Evolutionary conservation across 73 alveolate species (phyloP), one percentile per base, ranked within the genome.

Genomic region (Paramecium caudatum): DNA sequence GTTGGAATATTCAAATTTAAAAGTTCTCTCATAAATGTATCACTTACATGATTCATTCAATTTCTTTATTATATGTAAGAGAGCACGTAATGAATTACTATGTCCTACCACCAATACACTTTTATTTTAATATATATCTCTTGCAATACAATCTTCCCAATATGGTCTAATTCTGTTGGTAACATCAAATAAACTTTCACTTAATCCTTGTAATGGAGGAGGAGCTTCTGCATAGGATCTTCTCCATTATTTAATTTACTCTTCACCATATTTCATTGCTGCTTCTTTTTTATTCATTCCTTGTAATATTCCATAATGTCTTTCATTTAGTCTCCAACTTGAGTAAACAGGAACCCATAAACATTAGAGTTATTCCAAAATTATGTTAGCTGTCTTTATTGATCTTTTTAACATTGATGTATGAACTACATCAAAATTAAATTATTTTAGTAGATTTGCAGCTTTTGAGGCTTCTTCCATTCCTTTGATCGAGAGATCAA

Each of bases 141-240:
- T 55, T 21, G 80, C 80, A 5, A 55, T 55, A 12, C 80, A 23
- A 55, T 55, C 80, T 10, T 55, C 80, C 80, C 80, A 55, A 21
- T 55, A 55, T 0, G 80, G 23, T 23, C 46, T 55, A 5, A 27
- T 10, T 0, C 6, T 55, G 41, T 10, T 55, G 3, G 21, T 23
- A 5, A 23, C 46, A 55, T 55, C 37, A 9, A 10, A 4, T 1
- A 55, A 8, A 4, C 46, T 7, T 21, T 55, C 80, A 55, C 80
- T 23, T 2, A 9, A 27, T 4, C 36, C 37, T 27, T 19, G n/a
- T 0, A 21, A 43, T 12, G 37, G 80, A 2, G 16, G 46, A 2
- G 16, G 46, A 8, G 27, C 10, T 55, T 55, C 8, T 1, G 37
- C 23, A 23, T 55, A 55, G 8, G 80, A 55, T 23, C 46, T 7